These are phyloP conservation scores for Eragrostis tef DNA, from an alignment of 202 grass and related monocot genomes.

Conservation along the genomic window DNA sequence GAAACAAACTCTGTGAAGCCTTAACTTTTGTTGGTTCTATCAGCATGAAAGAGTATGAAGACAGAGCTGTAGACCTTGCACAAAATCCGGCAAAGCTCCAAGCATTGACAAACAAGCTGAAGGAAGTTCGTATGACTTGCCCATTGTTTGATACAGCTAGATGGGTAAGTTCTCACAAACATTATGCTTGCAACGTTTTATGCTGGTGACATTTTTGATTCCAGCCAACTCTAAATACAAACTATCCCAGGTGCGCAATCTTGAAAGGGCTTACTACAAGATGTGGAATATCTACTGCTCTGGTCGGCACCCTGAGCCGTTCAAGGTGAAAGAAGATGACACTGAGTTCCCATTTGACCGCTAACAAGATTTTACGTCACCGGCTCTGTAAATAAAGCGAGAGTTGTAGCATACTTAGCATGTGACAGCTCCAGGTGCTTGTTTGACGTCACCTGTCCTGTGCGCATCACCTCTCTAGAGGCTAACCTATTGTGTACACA, in stretches of 20 bases:
- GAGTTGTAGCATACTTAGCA: conserved; percentile 51
- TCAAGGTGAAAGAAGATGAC: conserved; percentile 81
- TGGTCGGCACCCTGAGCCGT: conserved; percentile 55
- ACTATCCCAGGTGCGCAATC: conserved; percentile 67
- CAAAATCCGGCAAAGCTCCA: conserved; percentile 68
- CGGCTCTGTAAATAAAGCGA: conserved; percentile 75
- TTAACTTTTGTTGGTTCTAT: conserved; percentile 34
- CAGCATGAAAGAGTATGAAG: conserved; percentile 92
- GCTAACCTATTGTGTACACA: conserved; percentile 36
- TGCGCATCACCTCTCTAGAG: conserved; percentile 33
- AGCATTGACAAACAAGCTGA: conserved; percentile 69
- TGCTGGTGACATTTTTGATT: not conserved
- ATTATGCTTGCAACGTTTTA: not conserved
- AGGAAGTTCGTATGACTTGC: conserved; percentile 76
- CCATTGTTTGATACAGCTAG: conserved; percentile 84
- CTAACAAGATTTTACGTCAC: conserved; percentile 38
- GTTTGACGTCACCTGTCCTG: conserved; percentile 30
- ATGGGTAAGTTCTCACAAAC: conserved; percentile 66
- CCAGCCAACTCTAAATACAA: not conserved
- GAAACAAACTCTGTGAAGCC: not conserved
- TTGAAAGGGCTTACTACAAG: conserved; percentile 84
- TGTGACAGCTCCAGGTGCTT: conserved; percentile 37
- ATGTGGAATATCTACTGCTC: conserved; percentile 82
- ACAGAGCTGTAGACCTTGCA: conserved; percentile 77
- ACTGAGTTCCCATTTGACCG: conserved; percentile 54